Percentiles rank a stretch among this genome's conserved stretches.
phyloP scores from a whole-genome alignment of 305 asterid genomes.

The Nicotiana rustica region DNA sequence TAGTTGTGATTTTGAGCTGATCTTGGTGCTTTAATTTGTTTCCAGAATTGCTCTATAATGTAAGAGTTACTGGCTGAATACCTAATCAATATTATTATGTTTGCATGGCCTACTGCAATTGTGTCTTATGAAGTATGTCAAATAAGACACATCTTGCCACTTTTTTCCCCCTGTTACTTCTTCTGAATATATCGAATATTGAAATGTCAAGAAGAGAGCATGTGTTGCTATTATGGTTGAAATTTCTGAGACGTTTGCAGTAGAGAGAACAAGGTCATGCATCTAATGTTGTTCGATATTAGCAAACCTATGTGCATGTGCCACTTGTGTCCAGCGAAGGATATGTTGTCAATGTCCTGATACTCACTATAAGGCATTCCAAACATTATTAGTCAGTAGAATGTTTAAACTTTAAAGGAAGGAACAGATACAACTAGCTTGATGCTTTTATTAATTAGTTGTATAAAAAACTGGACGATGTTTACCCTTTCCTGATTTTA shows the following conservation, averaged over 20 bases:
- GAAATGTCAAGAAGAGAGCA: background rate
- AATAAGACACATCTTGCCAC: constrained; percentile 8
- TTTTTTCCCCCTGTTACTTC: background rate
- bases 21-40: background rate
- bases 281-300: constrained; percentile 4
- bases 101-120: constrained; percentile 4
- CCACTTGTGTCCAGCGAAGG: background rate
- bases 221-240: background rate
- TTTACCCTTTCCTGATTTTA: background rate
- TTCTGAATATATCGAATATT: background rate
- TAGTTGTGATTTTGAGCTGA: background rate
- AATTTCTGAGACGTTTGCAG: background rate
- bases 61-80: background rate
- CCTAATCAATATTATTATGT: background rate
- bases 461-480: background rate
- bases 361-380: background rate
- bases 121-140: background rate
- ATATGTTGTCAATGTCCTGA: background rate
- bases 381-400: background rate
- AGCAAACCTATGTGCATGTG: background rate
- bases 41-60: constrained; percentile 7
- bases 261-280: constrained; percentile 6
- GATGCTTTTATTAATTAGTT: background rate
- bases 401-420: background rate
- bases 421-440: background rate